These are phyloP conservation scores for Leccinum aurantiacum DNA, from an alignment of 768 basidiomycete species.

Conservation along the genomic window DNA sequence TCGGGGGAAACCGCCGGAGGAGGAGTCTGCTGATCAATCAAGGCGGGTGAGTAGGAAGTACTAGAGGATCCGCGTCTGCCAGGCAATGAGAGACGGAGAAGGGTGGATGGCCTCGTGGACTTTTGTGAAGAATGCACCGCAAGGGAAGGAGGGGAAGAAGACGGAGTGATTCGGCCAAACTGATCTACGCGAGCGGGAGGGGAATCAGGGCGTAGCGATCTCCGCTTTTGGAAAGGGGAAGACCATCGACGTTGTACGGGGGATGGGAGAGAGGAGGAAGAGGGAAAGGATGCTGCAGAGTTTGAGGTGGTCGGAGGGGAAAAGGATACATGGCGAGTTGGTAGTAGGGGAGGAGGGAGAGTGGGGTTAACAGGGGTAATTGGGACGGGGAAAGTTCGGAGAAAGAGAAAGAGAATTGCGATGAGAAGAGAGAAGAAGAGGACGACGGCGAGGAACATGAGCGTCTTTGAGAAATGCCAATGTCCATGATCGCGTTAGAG, in stretches of 20 bases:
- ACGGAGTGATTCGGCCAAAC: slow-evolving; percentile 2
- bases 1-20: not conserved
- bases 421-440: slow-evolving; percentile 2
- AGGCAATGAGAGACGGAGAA: slow-evolving; percentile 10
- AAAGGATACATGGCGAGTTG: slow-evolving; percentile 22
- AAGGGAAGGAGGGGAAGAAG: not conserved
- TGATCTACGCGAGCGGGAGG: slow-evolving; percentile 3
- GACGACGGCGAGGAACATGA: slow-evolving; percentile 13
- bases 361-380: not conserved
- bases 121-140: not conserved
- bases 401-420: not conserved
- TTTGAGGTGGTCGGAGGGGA: not conserved
- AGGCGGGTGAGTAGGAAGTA: not conserved
- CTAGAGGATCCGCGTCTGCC: slow-evolving; percentile 11
- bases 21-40: not conserved
- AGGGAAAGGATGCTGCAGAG: not conserved
- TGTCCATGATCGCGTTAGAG: not conserved
- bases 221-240: slow-evolving; percentile 9
- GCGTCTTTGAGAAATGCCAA: not conserved
- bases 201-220: not conserved
- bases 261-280: not conserved
- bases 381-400: not conserved
- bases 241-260: not conserved
- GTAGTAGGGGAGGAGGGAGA: not conserved
- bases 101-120: not conserved